These are phyloP conservation scores for Zalerion maritima DNA, from an alignment of 495 filamentous ascomycete species.

Conservation along the genomic window DNA sequence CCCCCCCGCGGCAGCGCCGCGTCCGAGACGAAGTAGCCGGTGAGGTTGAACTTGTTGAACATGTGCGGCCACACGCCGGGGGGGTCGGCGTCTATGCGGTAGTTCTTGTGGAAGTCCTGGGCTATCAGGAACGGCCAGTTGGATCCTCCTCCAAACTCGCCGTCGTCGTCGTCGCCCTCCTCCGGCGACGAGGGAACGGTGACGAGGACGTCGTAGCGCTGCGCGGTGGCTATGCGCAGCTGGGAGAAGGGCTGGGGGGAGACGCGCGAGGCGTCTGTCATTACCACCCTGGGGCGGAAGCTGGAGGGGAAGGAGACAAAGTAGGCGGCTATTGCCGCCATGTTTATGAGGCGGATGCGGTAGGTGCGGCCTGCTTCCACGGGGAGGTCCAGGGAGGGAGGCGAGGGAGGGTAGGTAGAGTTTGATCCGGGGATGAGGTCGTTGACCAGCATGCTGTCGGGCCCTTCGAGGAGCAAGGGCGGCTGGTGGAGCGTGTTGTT, in stretches of 20 bases:
- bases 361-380: slow-evolving; percentile 63
- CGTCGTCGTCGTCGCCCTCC: slow-evolving; percentile 10
- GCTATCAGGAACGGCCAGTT: slow-evolving; percentile 46
- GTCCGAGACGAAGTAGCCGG: slow-evolving; percentile 52
- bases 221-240: slow-evolving; percentile 40
- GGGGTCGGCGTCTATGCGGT: slow-evolving; percentile 11
- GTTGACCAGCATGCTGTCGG: slow-evolving; percentile 50
- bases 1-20: slow-evolving; percentile 33
- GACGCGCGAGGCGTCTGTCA: slow-evolving; percentile 31
- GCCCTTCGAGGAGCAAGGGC: too few species aligned
- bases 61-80: slow-evolving; percentile 13
- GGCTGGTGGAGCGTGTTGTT: slow-evolving; percentile 39
- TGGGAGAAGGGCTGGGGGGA: slow-evolving; percentile 17
- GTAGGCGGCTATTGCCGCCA: slow-evolving; percentile 45
- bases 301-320: slow-evolving; percentile 50
- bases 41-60: slow-evolving; percentile 17
- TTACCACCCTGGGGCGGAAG: slow-evolving; percentile 43
- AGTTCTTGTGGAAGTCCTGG: slow-evolving; percentile 32
- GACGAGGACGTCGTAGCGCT: slow-evolving; percentile 50
- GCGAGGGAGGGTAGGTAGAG: too few species aligned
- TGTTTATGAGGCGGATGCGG: slow-evolving; percentile 58
- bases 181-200: too few species aligned
- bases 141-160: too few species aligned
- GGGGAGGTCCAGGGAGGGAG: slow-evolving; percentile 38
- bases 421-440: slow-evolving; percentile 43